Percentiles rank a stretch among this genome's conserved stretches.
Evolutionary conservation across 495 filamentous ascomycete species (phyloP).

Genomic region (Hypoxylon cercidicola): DNA sequence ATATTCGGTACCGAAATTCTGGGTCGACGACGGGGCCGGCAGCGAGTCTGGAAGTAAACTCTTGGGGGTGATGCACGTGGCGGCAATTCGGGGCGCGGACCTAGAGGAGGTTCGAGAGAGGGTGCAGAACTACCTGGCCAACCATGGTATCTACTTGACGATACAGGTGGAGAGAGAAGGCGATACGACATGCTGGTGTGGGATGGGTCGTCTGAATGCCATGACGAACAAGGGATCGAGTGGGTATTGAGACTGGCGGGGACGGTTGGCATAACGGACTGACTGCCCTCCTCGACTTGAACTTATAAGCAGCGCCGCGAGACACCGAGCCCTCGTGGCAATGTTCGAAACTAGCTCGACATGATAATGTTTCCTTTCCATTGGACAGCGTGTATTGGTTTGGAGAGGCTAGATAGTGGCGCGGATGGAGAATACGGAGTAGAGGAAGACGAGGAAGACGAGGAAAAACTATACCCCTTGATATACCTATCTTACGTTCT

Average conservation of each 20-base stretch:
- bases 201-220: conserved; percentile 46
- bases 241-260: conserved; percentile 26
- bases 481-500: conserved; percentile 21
- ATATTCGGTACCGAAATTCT: conserved; percentile 91
- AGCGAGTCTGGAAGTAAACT: conserved; percentile 62
- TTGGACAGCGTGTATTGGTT: conserved; percentile 22
- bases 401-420: conserved; percentile 11
- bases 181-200: conserved; percentile 84
- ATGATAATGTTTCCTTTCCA: conserved; percentile 3
- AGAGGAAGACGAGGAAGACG: conserved; percentile 12
- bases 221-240: conserved; percentile 26
- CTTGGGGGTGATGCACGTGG: conserved; percentile 84
- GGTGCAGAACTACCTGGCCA: conserved; percentile 66
- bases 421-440: conserved; percentile 1
- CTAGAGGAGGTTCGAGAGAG: conserved; percentile 80
- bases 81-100: conserved; percentile 73
- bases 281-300: background rate
- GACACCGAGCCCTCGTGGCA: background rate
- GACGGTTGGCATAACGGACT: conserved; percentile 1
- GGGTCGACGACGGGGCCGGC: conserved; percentile 79
- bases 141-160: conserved; percentile 74
- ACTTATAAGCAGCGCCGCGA: too few species aligned
- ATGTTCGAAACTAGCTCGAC: background rate
- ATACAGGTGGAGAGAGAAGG: conserved; percentile 81
- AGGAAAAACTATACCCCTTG: conserved; percentile 28